phyloP scores from a whole-genome alignment of 202 grass and related monocot species.

The Schoenoplectus tabernaemontani region DNA sequence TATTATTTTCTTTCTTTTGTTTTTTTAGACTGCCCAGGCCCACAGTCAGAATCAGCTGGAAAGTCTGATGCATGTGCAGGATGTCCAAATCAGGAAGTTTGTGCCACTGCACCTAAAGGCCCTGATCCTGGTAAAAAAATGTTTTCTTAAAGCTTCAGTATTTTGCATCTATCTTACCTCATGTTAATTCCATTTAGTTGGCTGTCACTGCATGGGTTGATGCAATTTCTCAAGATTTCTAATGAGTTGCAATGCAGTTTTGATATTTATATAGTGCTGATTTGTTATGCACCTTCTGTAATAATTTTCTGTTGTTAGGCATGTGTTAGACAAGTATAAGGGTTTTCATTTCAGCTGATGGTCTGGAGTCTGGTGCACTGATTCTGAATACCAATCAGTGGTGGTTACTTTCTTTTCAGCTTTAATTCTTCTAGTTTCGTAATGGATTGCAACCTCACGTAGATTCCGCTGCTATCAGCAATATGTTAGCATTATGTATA shows the following conservation, averaged over 20 bases:
- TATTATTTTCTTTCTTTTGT: too few relatives aligned
- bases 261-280: not conserved
- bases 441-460: not conserved
- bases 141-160: not conserved
- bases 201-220: not conserved
- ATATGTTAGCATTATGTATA: not conserved
- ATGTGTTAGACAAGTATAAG: not conserved
- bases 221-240: not conserved
- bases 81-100: slow-evolving; percentile 93
- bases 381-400: not conserved
- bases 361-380: not conserved
- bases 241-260: not conserved
- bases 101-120: slow-evolving; percentile 83
- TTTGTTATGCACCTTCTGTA: too few relatives aligned
- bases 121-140: slow-evolving; percentile 70
- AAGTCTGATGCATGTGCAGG: slow-evolving; percentile 75
- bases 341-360: not conserved
- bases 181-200: not conserved
- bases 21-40: slow-evolving; percentile 75
- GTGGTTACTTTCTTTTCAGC: not conserved
- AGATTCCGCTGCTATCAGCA: not conserved
- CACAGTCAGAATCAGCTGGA: slow-evolving; percentile 70
- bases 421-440: not conserved
- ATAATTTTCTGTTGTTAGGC: too few relatives aligned
- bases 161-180: not conserved